These are phyloP conservation scores for Lasiosphaeria ovina DNA, from an alignment of 495 filamentous ascomycete species.

Conservation along the genomic window DNA sequence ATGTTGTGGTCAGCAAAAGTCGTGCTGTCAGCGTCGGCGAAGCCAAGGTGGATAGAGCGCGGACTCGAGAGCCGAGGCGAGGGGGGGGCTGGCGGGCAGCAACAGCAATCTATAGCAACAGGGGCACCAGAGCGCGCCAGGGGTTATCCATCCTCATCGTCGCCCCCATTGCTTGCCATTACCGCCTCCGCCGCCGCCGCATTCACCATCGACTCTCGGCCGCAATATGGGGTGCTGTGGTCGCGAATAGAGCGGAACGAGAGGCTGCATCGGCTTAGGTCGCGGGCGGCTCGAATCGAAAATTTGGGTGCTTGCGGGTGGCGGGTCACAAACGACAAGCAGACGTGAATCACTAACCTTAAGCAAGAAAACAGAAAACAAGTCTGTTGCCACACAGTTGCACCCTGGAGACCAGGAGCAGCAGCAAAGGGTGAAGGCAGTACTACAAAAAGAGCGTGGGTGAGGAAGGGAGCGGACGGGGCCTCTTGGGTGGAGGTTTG, in stretches of 20 bases:
- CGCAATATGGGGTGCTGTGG: no score
- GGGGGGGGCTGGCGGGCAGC: slow-evolving; percentile 2
- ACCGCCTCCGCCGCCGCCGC: slow-evolving; percentile 4
- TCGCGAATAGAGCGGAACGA: no score
- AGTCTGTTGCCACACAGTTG: slow-evolving; percentile 36
- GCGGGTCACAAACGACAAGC: not conserved
- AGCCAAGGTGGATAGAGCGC: slow-evolving; percentile 10
- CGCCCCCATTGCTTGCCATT: not conserved
- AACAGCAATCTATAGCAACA: not conserved
- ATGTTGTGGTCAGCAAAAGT: slow-evolving; percentile 16
- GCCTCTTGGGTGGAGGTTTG: slow-evolving; percentile 36
- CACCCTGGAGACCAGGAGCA: slow-evolving; percentile 41
- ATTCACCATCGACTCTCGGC: not conserved
- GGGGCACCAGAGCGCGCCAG: not conserved
- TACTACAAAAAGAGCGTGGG: slow-evolving; percentile 38
- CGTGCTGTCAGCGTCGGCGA: slow-evolving; percentile 1
- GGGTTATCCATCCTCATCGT: not conserved
- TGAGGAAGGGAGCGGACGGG: slow-evolving; percentile 30
- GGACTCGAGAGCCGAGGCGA: not conserved
- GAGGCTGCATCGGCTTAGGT: not conserved
- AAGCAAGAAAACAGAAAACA: slow-evolving; percentile 14
- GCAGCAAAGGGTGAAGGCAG: slow-evolving; percentile 29
- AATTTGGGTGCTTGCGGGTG: not conserved
- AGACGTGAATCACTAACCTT: slow-evolving; percentile 19
- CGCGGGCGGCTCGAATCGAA: not conserved